Evolutionary conservation across 2,329 filamentous ascomycete genomes (phyloP).

Genomic region (Aspergillus japonicus): DNA sequence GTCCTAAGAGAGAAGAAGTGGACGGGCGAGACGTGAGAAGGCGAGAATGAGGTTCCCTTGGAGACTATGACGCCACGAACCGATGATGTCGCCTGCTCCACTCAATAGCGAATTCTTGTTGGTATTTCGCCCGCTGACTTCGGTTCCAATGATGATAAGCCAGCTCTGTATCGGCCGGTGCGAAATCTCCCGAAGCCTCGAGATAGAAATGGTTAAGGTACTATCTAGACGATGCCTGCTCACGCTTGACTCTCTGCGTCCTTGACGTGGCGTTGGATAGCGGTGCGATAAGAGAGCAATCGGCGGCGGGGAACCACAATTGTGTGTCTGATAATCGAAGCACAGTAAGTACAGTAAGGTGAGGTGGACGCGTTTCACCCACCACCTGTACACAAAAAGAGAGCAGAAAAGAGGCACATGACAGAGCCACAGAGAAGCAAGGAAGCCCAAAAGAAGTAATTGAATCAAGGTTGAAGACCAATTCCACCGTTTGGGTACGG

Average conservation of each 20-base stretch:
- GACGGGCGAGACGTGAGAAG: background rate
- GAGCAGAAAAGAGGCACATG: background rate
- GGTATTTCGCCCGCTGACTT: conserved; percentile 4
- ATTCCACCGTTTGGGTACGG: background rate
- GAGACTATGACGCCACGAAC: conserved; percentile 10
- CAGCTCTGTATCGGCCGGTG: background rate
- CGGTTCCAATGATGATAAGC: background rate
- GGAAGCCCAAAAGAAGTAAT: background rate
- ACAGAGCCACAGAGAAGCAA: background rate
- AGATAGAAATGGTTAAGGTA: background rate
- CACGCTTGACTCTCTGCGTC: background rate
- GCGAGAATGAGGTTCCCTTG: conserved; percentile 9
- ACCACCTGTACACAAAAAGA: background rate
- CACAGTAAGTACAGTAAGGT: background rate
- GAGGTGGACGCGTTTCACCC: background rate
- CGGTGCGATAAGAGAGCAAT: background rate
- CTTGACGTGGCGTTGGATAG: background rate
- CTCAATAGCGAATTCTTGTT: conserved; percentile 1
- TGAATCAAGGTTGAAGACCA: background rate
- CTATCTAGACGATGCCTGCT: background rate
- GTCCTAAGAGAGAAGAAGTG: background rate
- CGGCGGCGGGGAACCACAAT: background rate
- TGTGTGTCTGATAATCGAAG: background rate
- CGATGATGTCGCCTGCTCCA: conserved; percentile 12
- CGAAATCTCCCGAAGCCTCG: background rate